A percentile compares a stretch with the other conserved stretches of the same genome.
Evolutionary conservation across 177 flowering plant species (phyloP).

Genomic region (Tripterygium wilfordii): DNA sequence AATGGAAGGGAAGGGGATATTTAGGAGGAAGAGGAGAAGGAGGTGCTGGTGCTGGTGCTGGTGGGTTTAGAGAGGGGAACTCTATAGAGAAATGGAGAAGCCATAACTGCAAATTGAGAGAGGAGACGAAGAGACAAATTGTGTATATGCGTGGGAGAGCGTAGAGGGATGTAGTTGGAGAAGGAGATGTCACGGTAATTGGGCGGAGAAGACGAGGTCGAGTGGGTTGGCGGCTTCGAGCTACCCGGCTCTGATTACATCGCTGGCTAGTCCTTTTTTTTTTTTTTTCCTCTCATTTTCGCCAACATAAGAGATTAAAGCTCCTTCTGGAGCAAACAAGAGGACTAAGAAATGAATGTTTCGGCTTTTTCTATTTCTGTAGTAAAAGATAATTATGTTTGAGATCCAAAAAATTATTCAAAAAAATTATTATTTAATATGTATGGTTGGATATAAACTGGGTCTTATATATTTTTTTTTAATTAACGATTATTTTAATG

Average conservation of each 20-base stretch:
- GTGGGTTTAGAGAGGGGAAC: conserved; percentile 14
- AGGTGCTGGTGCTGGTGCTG: conserved; percentile 29
- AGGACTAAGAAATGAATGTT: too few species aligned
- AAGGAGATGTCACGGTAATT: not conserved
- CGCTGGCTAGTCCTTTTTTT: conserved; percentile 8
- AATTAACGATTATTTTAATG: too few species aligned
- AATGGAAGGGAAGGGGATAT: conserved; percentile 18
- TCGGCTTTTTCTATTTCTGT: too few species aligned
- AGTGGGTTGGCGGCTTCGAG: conserved; percentile 16
- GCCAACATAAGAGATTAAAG: too few species aligned
- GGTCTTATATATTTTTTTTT: too few species aligned
- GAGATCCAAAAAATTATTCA: too few species aligned
- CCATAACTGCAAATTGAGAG: conserved; percentile 35
- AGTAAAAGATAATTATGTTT: too few species aligned
- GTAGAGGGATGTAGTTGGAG: not conserved
- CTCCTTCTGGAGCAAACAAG: too few species aligned
- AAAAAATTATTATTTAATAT: too few species aligned
- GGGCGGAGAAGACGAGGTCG: conserved; percentile 64
- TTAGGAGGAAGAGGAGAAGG: conserved; percentile 24
- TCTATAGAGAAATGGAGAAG: conserved; percentile 32
- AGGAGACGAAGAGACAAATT: not conserved
- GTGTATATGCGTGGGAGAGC: not conserved
- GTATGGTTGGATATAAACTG: too few species aligned
- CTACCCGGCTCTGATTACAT: conserved; percentile 16
- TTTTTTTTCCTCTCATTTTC: not conserved